These are phyloP conservation scores for Lepidium africanum DNA, from an alignment of 345 rosid genomes.

Conservation along the genomic window DNA sequence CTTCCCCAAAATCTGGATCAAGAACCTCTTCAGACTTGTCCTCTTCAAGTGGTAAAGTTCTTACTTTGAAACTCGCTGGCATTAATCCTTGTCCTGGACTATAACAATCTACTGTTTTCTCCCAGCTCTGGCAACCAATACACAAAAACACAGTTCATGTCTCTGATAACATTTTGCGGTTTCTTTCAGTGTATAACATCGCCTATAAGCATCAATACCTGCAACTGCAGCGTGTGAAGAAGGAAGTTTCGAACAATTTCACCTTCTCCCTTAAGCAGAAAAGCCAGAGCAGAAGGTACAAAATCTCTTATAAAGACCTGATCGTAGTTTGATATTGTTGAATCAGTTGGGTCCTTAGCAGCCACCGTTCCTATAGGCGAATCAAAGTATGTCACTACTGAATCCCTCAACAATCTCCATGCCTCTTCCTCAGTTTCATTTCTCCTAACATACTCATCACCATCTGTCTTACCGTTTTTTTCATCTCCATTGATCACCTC, in stretches of 20 bases:
- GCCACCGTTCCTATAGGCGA: conserved; percentile 88
- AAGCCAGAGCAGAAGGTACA: conserved; percentile 86
- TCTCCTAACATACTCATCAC: conserved; percentile 27
- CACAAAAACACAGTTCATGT: background rate
- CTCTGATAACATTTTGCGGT: background rate
- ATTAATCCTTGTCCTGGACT: conserved; percentile 91
- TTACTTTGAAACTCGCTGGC: conserved; percentile 96
- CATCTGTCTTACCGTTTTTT: background rate
- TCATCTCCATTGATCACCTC: conserved; percentile 8
- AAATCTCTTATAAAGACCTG: conserved; percentile 95
- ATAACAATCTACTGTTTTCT: conserved; percentile 88
- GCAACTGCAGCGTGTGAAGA: conserved; percentile 88
- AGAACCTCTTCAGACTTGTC: conserved; percentile 69
- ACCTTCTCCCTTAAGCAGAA: conserved; percentile 78
- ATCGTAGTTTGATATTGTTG: conserved; percentile 80
- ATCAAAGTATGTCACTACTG: conserved; percentile 71
- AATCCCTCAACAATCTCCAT: conserved; percentile 66
- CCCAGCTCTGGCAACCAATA: conserved; percentile 58
- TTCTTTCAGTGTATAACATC: background rate
- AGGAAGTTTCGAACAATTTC: conserved; percentile 89
- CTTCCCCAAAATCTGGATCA: conserved; percentile 93
- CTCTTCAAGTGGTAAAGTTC: conserved; percentile 61
- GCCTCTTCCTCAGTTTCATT: conserved; percentile 62
- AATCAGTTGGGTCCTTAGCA: conserved; percentile 72
- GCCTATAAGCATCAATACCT: conserved; percentile 36